These are phyloP conservation scores for Xylaria sp. DNA, from an alignment of 2,329 filamentous ascomycete genomes.

Conservation along the genomic window DNA sequence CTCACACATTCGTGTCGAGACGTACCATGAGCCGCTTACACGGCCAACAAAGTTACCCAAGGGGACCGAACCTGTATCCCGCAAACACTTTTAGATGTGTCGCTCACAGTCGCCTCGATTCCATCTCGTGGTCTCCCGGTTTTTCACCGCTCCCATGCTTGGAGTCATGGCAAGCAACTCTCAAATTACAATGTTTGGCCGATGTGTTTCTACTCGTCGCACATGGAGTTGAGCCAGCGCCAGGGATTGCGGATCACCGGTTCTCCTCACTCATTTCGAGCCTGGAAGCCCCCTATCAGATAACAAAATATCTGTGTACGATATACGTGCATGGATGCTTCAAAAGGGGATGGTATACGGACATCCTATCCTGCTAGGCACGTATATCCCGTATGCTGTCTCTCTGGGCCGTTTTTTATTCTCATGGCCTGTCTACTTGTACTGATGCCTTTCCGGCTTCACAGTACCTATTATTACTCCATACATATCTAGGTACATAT, in stretches of 20 bases:
- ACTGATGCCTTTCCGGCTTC: background rate
- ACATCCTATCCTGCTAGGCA: too few species aligned
- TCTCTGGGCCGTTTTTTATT: too few species aligned
- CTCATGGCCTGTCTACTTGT: too few species aligned
- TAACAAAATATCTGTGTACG: too few species aligned
- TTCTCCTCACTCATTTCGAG: too few species aligned
- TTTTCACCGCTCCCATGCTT: conserved; percentile 10
- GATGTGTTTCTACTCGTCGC: background rate
- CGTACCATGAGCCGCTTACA: conserved; percentile 10
- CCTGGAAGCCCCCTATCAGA: too few species aligned
- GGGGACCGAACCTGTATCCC: background rate
- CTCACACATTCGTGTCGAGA: background rate
- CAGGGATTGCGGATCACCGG: background rate
- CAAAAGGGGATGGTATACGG: too few species aligned
- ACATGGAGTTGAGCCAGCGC: background rate
- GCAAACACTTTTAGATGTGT: background rate
- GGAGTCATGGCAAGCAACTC: background rate
- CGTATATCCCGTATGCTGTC: too few species aligned
- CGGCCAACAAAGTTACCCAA: background rate
- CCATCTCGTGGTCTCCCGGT: conserved; percentile 7
- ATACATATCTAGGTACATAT: background rate
- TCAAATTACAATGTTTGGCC: background rate
- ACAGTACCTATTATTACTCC: background rate
- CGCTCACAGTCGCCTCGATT: background rate
- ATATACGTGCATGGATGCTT: too few species aligned